Evolutionary conservation across 2,329 filamentous ascomycete species (phyloP).

Genomic region (Neopestalotiopsis sp.): DNA sequence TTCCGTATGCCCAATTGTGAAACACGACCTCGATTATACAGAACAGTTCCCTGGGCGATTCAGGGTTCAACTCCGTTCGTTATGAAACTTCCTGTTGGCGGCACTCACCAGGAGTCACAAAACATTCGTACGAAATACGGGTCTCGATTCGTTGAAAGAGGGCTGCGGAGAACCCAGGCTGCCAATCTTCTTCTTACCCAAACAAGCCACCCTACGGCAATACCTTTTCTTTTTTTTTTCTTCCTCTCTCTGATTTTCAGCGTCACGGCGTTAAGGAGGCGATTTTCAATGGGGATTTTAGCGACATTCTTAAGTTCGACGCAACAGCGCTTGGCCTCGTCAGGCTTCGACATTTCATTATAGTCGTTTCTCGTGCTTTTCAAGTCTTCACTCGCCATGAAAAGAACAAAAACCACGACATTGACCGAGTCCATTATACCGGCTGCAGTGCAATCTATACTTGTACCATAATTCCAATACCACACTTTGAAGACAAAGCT

Average conservation of each 20-base stretch:
- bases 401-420: too few relatives aligned
- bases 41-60: not conserved
- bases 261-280: slow-evolving; percentile 10
- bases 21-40: not conserved
- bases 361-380: too few relatives aligned
- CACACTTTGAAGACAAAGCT: too few relatives aligned
- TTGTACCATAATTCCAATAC: too few relatives aligned
- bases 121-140: not conserved
- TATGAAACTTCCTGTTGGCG: too few relatives aligned
- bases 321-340: not conserved
- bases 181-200: not conserved
- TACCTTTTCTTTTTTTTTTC: not conserved
- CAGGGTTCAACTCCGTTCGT: too few relatives aligned
- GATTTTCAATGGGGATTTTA: not conserved
- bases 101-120: too few relatives aligned
- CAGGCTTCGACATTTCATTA: not conserved
- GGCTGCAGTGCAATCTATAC: too few relatives aligned
- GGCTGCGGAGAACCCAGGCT: not conserved
- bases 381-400: too few relatives aligned
- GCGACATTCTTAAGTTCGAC: not conserved
- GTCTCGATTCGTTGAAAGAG: not conserved
- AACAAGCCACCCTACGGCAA: not conserved
- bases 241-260: not conserved
- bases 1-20: not conserved
- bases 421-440: too few relatives aligned